These are phyloP conservation scores for Entonaema liquescens DNA, from an alignment of 495 filamentous ascomycete species.

Conservation along the genomic window DNA sequence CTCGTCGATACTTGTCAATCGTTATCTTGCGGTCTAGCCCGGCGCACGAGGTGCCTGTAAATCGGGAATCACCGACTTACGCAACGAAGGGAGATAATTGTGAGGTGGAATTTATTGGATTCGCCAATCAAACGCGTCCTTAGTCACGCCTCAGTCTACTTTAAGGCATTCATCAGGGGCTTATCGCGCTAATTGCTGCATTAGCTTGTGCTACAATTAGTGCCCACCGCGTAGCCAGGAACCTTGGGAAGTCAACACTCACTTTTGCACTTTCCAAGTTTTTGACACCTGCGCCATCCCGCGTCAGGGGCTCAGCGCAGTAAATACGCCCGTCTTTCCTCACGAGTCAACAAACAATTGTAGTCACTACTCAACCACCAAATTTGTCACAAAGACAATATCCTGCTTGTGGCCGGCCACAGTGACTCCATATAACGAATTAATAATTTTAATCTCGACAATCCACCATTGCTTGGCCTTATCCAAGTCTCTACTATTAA, in stretches of 20 bases:
- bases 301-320: slow-evolving; percentile 30
- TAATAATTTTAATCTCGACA: slow-evolving; percentile 47
- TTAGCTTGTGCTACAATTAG: slow-evolving; percentile 29
- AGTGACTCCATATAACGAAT: slow-evolving; percentile 35
- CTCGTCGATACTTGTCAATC: slow-evolving; percentile 27
- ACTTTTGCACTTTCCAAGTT: slow-evolving; percentile 22
- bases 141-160: slow-evolving; percentile 18
- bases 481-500: slow-evolving; percentile 2
- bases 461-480: slow-evolving; percentile 3
- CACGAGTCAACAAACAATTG: slow-evolving; percentile 33
- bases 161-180: slow-evolving; percentile 29
- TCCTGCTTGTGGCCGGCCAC: slow-evolving; percentile 46
- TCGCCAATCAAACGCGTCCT: slow-evolving; percentile 39
- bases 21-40: slow-evolving; percentile 10
- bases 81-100: slow-evolving; percentile 8
- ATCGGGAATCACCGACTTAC: slow-evolving; percentile 19
- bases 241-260: slow-evolving; percentile 36
- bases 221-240: slow-evolving; percentile 32
- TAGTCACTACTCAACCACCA: slow-evolving; percentile 21
- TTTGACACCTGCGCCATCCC: slow-evolving; percentile 38
- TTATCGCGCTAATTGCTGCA: slow-evolving; percentile 29
- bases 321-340: slow-evolving; percentile 34
- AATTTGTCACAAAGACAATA: slow-evolving; percentile 41
- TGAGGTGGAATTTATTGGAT: slow-evolving; percentile 31
- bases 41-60: slow-evolving; percentile 2